phyloP scores from a whole-genome alignment of 2,329 filamentous ascomycete species.

The Aspergillus brasiliensis region DNA sequence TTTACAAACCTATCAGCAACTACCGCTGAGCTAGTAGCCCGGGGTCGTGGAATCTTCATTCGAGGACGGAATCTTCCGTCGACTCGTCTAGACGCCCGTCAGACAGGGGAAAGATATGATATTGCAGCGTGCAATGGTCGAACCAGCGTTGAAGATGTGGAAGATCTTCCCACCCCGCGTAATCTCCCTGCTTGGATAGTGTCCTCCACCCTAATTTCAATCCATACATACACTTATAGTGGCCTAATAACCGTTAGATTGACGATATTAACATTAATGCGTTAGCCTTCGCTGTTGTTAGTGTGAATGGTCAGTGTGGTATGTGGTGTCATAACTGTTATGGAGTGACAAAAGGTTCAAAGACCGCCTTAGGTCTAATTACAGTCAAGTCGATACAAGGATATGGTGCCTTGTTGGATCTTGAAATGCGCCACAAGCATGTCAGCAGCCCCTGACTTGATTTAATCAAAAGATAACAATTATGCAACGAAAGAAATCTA shows the following conservation, averaged over 20 bases:
- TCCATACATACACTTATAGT: neutral
- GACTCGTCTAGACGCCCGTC: conserved; percentile 8
- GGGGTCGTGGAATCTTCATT: conserved; percentile 2
- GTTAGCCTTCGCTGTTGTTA: too few relatives aligned
- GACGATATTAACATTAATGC: too few relatives aligned
- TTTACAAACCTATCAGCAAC: neutral
- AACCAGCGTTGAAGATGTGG: conserved; percentile 2
- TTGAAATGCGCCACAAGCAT: conserved; percentile 6
- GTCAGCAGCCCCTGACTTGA: conserved; percentile 1
- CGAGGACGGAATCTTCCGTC: conserved; percentile 4
- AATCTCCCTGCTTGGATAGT: conserved; percentile 9
- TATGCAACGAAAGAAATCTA: neutral
- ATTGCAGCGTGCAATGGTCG: conserved; percentile 4
- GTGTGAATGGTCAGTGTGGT: too few relatives aligned
- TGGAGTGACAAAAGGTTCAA: neutral
- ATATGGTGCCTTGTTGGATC: neutral
- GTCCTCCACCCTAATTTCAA: conserved; percentile 1
- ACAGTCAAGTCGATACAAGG: neutral
- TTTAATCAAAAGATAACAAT: neutral
- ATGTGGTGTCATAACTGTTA: neutral
- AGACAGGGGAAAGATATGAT: conserved; percentile 3
- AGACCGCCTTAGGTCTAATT: neutral
- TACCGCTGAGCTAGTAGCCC: neutral
- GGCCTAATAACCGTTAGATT: neutral
- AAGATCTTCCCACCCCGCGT: conserved; percentile 22